Evolutionary conservation across 2,329 filamentous ascomycete species (phyloP).

Genomic region (Neonectria neomacrospora): DNA sequence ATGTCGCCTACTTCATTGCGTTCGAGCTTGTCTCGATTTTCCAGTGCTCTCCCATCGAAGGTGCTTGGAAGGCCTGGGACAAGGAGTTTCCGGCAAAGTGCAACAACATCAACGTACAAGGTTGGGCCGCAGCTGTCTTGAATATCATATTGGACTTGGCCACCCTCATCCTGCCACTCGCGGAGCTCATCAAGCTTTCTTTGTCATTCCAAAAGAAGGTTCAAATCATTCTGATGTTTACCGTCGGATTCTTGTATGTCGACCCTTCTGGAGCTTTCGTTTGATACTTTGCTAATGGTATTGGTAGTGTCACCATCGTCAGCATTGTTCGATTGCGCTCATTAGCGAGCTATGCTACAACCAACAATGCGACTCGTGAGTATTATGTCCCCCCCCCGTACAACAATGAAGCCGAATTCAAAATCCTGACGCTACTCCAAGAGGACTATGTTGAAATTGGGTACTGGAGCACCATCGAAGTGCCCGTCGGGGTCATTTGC

Average conservation of each 20-base stretch:
- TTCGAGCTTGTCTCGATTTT: conserved; percentile 53
- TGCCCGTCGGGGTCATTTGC: conserved; percentile 46
- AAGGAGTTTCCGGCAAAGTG: conserved; percentile 56
- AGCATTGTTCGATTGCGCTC: conserved; percentile 37
- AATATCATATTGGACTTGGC: conserved; percentile 60
- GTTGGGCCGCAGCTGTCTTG: conserved; percentile 60
- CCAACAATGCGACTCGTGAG: conserved; percentile 39
- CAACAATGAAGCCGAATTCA: background rate
- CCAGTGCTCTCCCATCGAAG: conserved; percentile 59
- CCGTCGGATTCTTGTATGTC: conserved; percentile 51
- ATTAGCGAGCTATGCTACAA: conserved; percentile 39
- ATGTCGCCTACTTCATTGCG: conserved; percentile 32
- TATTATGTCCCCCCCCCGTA: background rate
- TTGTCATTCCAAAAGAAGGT: conserved; percentile 55
- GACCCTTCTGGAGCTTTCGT: background rate
- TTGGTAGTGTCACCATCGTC: conserved; percentile 37
- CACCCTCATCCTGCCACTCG: conserved; percentile 58
- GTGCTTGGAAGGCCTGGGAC: conserved; percentile 62
- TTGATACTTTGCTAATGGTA: background rate
- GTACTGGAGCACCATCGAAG: conserved; percentile 46
- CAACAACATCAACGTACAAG: conserved; percentile 58
- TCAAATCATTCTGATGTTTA: conserved; percentile 56
- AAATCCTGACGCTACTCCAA: conserved; percentile 16
- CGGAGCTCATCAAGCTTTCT: conserved; percentile 50
- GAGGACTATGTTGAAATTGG: conserved; percentile 42